Evolutionary conservation across 495 filamentous ascomycete species (phyloP).

Genomic region (Penicillium longicatenatum): DNA sequence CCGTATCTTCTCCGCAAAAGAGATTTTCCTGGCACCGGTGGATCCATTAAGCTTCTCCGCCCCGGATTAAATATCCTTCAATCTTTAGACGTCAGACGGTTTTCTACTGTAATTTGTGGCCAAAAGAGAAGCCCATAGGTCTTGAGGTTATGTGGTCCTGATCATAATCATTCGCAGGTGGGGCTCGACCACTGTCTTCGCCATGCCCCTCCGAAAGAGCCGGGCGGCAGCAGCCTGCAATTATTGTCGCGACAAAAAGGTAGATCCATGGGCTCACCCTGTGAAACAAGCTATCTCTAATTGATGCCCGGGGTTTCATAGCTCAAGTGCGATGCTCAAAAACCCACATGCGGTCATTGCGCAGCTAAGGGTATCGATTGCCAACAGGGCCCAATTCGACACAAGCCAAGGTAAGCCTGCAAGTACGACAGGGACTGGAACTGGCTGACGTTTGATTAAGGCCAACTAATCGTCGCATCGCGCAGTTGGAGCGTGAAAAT

Average conservation of each 20-base stretch:
- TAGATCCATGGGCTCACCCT: neutral
- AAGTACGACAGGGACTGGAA: neutral
- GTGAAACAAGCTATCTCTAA: neutral
- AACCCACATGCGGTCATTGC: conserved; percentile 30
- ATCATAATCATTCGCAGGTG: neutral
- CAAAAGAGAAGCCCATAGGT: neutral
- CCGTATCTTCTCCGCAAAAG: neutral
- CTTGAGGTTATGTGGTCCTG: neutral
- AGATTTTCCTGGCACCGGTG: neutral
- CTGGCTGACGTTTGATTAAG: conserved; percentile 2
- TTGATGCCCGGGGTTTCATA: neutral
- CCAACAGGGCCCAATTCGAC: conserved; percentile 15
- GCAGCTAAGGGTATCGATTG: conserved; percentile 25
- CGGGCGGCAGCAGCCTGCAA: conserved; percentile 31
- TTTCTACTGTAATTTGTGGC: neutral
- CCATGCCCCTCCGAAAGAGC: conserved; percentile 25
- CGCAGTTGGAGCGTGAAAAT: conserved; percentile 32
- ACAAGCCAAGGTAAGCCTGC: conserved; percentile 26
- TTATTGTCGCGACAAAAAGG: conserved; percentile 35
- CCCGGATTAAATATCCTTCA: neutral
- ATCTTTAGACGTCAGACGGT: neutral
- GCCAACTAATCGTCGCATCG: conserved; percentile 32
- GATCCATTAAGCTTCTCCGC: neutral
- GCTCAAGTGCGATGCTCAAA: conserved; percentile 35
- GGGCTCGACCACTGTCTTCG: neutral